These are phyloP conservation scores for Clathrospora elynae DNA, from an alignment of 2,329 filamentous ascomycete genomes.

Conservation along the genomic window DNA sequence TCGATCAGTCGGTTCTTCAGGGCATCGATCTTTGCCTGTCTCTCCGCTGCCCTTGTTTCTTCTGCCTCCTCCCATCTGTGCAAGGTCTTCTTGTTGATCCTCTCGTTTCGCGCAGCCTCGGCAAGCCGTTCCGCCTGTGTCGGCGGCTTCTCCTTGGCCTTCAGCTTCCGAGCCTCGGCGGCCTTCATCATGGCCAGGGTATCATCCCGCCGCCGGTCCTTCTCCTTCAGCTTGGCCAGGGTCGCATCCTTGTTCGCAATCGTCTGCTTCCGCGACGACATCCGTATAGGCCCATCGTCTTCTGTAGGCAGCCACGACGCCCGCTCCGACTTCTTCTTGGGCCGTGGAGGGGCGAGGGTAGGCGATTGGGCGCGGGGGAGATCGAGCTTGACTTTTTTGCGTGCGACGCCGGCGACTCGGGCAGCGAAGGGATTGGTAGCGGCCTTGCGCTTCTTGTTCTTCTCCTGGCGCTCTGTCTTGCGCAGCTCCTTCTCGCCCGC, in stretches of 20 bases:
- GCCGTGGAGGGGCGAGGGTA: slow-evolving; percentile 53
- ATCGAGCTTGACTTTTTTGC: slow-evolving; percentile 48
- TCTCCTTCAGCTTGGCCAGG: slow-evolving; percentile 74
- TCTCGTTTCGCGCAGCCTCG: slow-evolving; percentile 82
- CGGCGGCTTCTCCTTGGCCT: slow-evolving; percentile 77
- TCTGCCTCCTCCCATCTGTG: slow-evolving; percentile 95
- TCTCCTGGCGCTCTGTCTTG: slow-evolving; percentile 70
- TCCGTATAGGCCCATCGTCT: slow-evolving; percentile 65
- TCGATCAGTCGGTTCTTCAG: slow-evolving; percentile 84
- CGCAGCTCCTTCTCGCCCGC: slow-evolving; percentile 88
- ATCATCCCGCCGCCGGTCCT: slow-evolving; percentile 71
- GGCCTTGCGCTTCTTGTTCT: slow-evolving; percentile 76
- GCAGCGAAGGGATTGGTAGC: slow-evolving; percentile 55
- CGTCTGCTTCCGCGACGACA: slow-evolving; percentile 67
- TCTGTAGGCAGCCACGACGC: slow-evolving; percentile 70
- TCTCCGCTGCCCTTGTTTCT: slow-evolving; percentile 82
- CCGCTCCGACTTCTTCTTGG: slow-evolving; percentile 73
- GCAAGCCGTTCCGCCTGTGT: slow-evolving; percentile 84
- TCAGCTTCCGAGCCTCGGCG: slow-evolving; percentile 67
- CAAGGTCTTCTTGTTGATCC: slow-evolving; percentile 84
- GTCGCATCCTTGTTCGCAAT: slow-evolving; percentile 62
- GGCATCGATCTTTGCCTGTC: slow-evolving; percentile 81
- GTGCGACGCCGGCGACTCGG: slow-evolving; percentile 45
- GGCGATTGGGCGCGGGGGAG: slow-evolving; percentile 49
- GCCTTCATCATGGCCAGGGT: slow-evolving; percentile 69